Base-by-base conservation (phyloP, 2,329 filamentous ascomycete species). In the Colletotrichum cordylinicola region DNA sequence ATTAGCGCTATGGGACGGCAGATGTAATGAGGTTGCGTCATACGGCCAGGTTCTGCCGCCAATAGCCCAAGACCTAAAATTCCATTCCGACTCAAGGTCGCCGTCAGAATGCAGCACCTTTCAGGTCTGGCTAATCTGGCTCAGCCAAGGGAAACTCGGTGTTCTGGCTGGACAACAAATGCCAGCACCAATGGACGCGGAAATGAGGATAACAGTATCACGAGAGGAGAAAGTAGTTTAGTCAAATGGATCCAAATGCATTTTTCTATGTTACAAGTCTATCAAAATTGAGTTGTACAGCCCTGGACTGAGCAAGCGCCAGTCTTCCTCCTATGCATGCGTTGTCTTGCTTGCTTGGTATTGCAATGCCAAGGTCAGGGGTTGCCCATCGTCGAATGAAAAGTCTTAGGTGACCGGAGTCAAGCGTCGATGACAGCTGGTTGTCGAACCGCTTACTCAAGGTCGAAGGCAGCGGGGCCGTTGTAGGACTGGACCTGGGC, bases 401-500 rank as follows among this genome's bases (percentile, higher is more conserved):
- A 35, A 62, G 58, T 62, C 58, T 21, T 18, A 15, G 29, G 4
- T 35, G 58, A 37, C 31, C 58, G 39, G 18, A 55, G 64, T 31
- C 64, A 52, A 67, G 39, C 39, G 43, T 67, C 31, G 65, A 48
- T 43, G 33, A 21, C 33, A 43, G 21, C 61, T 27, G 24, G 4
- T 24, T 33, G 33, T 15, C 2, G 16, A 43, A 70, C 13, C 15
- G 13, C 48, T 73, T 73, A 75, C 70, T 73, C 70, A 48, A 75
- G 73, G 43, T 75, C 52, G 64, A 75, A 75, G 6, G n/a, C 18
- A 18, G 6, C 55, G 9, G 82, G 68, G 69, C 83, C 83, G 24
- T 67, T 79, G 79, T 84, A 84, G 65, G 9, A 67, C 81, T 84
- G 75, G 55, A 81, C 79, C 58, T 69, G 67, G 31, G 79, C 82